phyloP scores from a whole-genome alignment of 148 eudicot species.

The Hydrangea macrophylla region DNA sequence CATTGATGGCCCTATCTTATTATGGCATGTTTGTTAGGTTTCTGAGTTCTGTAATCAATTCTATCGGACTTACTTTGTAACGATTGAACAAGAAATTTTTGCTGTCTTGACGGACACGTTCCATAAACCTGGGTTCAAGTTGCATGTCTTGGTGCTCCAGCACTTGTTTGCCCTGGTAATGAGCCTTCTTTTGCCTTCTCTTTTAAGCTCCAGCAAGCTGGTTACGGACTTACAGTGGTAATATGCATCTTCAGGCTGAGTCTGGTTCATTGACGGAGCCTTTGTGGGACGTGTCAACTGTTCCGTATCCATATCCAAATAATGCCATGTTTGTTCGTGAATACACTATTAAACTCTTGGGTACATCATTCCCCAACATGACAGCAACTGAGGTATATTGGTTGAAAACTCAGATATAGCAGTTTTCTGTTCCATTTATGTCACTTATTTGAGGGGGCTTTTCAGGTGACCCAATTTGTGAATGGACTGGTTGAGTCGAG shows the following conservation, averaged over 20 bases:
- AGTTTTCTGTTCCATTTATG: neutral
- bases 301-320: constrained; percentile 69
- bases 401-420: neutral
- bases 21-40: constrained; percentile 38
- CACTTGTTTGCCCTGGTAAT: constrained; percentile 80
- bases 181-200: neutral
- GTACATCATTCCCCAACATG: constrained; percentile 95
- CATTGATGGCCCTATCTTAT: constrained; percentile 4
- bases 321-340: constrained; percentile 78
- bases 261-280: constrained; percentile 84
- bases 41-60: constrained; percentile 89
- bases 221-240: neutral
- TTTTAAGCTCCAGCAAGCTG: neutral
- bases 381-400: constrained; percentile 72
- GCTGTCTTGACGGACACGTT: constrained; percentile 96
- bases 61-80: constrained; percentile 73
- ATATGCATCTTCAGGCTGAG: constrained; percentile 49
- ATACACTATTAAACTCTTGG: constrained; percentile 83
- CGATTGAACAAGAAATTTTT: constrained; percentile 95
- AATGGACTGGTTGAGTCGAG: constrained; percentile 81
- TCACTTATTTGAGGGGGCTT: constrained; percentile 11
- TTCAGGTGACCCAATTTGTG: constrained; percentile 90
- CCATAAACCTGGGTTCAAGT: constrained; percentile 97
- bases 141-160: constrained; percentile 91
- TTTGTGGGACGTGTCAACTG: constrained; percentile 83